These are phyloP conservation scores for Fusarium verticillioides DNA, from an alignment of 2,329 filamentous ascomycete genomes.

Conservation along the genomic window DNA sequence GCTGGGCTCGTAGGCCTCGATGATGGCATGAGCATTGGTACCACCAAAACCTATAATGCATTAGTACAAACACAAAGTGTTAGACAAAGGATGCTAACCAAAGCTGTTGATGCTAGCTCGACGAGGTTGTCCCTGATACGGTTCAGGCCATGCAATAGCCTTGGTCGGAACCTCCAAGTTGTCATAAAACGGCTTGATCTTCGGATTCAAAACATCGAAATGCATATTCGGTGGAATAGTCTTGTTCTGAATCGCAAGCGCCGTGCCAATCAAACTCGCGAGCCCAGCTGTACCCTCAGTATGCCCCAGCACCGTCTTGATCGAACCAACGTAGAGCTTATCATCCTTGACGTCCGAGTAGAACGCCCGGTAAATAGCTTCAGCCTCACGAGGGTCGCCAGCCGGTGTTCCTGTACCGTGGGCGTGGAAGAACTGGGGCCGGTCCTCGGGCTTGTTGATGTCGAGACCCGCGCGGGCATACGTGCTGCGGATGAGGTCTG, in stretches of 20 bases:
- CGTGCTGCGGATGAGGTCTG: background rate
- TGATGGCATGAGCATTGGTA: slow-evolving; percentile 48
- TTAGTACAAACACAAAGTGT: no score
- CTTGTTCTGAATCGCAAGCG: background rate
- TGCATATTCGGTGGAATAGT: background rate
- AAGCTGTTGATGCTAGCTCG: slow-evolving; percentile 51
- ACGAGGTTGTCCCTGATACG: background rate
- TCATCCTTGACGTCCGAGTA: background rate
- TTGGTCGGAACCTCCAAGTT: background rate
- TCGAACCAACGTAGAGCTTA: background rate
- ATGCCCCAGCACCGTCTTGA: background rate
- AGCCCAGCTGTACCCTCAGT: rapidly evolving
- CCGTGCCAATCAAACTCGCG: background rate
- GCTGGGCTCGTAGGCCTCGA: background rate
- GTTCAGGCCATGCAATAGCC: background rate
- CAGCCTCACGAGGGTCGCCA: background rate
- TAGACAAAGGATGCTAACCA: slow-evolving; percentile 26
- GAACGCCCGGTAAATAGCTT: background rate
- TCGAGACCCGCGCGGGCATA: background rate
- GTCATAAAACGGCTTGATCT: background rate
- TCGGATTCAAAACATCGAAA: background rate
- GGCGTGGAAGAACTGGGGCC: background rate
- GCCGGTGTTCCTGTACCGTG: background rate
- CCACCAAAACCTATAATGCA: slow-evolving; percentile 46
- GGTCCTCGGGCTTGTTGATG: background rate